Conservation (phyloP, 1,284 basidiomycete genomes). For the Sparassis latifolia region DNA sequence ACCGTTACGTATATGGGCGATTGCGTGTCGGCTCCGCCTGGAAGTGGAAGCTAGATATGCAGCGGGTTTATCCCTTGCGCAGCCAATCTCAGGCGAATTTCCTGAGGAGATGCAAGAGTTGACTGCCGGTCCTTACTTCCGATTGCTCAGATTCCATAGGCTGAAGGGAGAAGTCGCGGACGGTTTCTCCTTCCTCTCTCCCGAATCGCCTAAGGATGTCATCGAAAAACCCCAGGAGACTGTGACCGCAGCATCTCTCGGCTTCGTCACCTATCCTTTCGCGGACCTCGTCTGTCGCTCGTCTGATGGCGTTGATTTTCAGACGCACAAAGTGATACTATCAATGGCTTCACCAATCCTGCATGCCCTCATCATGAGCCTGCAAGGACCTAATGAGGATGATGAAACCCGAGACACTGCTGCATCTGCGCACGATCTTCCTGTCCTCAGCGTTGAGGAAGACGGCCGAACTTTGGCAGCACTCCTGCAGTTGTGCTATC, state of each 20-base stretch:
- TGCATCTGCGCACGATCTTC: no score
- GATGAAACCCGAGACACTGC: no score
- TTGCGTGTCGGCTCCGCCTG: conserved; percentile 5
- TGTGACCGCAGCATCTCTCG: not conserved
- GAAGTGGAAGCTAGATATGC: conserved; percentile 8
- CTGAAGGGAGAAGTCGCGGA: conserved; percentile 1
- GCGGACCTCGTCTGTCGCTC: conserved; percentile 39
- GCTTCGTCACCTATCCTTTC: not conserved
- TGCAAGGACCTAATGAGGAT: not conserved
- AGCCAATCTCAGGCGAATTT: not conserved
- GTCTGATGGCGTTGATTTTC: conserved; percentile 39
- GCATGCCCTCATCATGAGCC: no score
- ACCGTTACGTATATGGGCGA: conserved; percentile 9
- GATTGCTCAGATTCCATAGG: conserved; percentile 10
- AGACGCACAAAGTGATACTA: conserved; percentile 36
- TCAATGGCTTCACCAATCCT: conserved; percentile 41
- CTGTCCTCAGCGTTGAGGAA: no score
- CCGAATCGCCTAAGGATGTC: no score
- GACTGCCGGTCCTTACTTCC: conserved; percentile 11
- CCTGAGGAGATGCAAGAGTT: conserved; percentile 8
- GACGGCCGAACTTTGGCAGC: conserved; percentile 4
- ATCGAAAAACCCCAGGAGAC: no score
- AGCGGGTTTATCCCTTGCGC: not conserved
- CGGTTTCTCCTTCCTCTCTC: conserved; percentile 1
- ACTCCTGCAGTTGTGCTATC: conserved; percentile 14